Evolutionary conservation across 2,329 filamentous ascomycete genomes (phyloP).

Genomic region (Tolypocladium paradoxum): DNA sequence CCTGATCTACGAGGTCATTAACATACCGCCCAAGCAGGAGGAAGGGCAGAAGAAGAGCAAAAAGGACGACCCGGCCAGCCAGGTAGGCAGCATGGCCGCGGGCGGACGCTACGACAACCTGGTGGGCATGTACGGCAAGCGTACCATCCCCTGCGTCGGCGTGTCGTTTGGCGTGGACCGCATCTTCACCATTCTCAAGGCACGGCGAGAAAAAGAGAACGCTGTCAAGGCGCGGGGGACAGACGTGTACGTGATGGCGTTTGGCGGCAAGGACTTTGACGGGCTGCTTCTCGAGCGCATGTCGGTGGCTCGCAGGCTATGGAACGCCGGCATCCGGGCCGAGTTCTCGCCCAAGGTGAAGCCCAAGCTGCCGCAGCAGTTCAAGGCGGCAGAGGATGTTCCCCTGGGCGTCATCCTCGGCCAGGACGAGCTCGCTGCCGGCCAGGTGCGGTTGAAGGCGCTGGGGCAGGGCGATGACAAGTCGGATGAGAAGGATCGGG

Average conservation of each 20-base stretch:
- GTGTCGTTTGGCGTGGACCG: constrained; percentile 93
- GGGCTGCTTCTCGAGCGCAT: constrained; percentile 78
- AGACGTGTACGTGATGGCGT: constrained; percentile 91
- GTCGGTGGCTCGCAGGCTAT: constrained; percentile 63
- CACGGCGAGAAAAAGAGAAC: constrained; percentile 54
- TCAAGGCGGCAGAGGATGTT: constrained; percentile 82
- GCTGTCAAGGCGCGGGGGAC: constrained; percentile 50
- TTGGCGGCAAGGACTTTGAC: constrained; percentile 75
- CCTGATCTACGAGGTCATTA: constrained; percentile 82
- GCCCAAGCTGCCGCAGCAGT: constrained; percentile 79
- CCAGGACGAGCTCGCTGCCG: constrained; percentile 74
- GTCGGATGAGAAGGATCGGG: constrained; percentile 76
- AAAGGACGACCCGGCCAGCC: constrained; percentile 40
- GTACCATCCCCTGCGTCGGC: constrained; percentile 53
- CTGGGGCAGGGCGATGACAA: constrained; percentile 65
- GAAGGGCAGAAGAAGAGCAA: constrained; percentile 34
- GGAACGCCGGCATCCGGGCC: constrained; percentile 73
- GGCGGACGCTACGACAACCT: constrained; percentile 88
- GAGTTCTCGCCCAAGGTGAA: constrained; percentile 87
- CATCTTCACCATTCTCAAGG: constrained; percentile 87
- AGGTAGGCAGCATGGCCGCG: constrained; percentile 77
- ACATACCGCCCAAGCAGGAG: constrained; percentile 34
- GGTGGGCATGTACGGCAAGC: constrained; percentile 88
- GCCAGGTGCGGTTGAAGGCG: constrained; percentile 81
- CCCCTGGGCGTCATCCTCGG: constrained; percentile 85